These are phyloP conservation scores for Ceratobasidium sp. DNA, from an alignment of 1,284 basidiomycete species.

Conservation along the genomic window DNA sequence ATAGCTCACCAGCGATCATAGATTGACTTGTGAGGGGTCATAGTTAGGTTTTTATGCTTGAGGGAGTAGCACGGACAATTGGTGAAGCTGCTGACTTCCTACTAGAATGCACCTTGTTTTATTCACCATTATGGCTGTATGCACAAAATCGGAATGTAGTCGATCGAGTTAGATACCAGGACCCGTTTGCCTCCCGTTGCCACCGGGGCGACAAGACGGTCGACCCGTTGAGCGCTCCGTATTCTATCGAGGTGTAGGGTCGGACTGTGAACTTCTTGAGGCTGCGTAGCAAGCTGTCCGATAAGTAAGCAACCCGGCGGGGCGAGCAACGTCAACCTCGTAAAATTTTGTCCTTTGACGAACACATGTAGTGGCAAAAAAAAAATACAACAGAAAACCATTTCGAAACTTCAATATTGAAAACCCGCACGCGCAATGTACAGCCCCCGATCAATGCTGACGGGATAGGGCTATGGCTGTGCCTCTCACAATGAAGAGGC, in stretches of 20 bases:
- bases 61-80: background rate
- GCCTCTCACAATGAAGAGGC: too few species aligned
- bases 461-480: too few species aligned
- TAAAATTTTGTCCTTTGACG: background rate
- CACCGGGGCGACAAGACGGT: background rate
- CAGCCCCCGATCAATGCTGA: background rate
- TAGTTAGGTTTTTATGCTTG: background rate
- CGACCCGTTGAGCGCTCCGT: background rate
- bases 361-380: background rate
- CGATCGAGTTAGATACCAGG: background rate
- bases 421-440: background rate
- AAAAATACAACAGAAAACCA: background rate
- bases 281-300: background rate
- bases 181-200: background rate
- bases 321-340: too few species aligned
- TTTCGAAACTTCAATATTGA: background rate
- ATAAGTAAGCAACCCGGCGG: too few species aligned
- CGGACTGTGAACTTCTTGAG: background rate
- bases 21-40: conserved; percentile 16
- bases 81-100: background rate
- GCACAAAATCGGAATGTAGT: background rate
- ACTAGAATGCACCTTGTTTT: background rate
- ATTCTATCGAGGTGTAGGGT: background rate
- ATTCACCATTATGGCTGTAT: background rate
- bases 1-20: conserved; percentile 23